phyloP scores from a whole-genome alignment of 2,329 filamentous ascomycete genomes.

The Alternaria viburni region DNA sequence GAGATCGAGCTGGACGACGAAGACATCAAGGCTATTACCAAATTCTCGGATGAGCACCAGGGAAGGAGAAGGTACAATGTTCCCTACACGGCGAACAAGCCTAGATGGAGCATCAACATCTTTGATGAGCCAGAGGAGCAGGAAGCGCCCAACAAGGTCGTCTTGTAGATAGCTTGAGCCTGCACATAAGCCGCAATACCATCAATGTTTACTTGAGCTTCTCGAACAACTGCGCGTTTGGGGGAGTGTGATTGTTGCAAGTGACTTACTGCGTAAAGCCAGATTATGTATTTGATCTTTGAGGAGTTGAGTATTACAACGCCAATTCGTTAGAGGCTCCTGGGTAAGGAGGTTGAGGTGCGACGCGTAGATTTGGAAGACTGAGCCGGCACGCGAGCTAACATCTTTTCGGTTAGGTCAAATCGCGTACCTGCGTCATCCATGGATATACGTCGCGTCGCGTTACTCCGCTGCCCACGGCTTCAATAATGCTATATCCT shows the following conservation, averaged over 20 bases:
- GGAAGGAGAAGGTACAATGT: slow-evolving; percentile 63
- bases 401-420: neutral
- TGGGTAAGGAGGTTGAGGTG: neutral
- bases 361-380: neutral
- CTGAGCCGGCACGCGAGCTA: neutral
- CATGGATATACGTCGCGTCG: neutral
- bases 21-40: slow-evolving; percentile 40
- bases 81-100: slow-evolving; percentile 52
- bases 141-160: slow-evolving; percentile 56
- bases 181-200: neutral
- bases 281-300: neutral
- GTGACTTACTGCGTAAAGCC: neutral
- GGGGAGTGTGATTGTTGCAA: neutral
- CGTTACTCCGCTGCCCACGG: neutral
- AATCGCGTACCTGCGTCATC: neutral
- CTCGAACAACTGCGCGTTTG: neutral
- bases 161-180: slow-evolving; percentile 9
- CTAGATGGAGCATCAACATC: slow-evolving; percentile 64
- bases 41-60: slow-evolving; percentile 60
- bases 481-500: neutral
- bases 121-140: slow-evolving; percentile 62
- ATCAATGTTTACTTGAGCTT: neutral
- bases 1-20: slow-evolving; percentile 34
- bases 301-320: neutral
- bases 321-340: neutral